A percentile compares a stretch with the other conserved stretches of the same genome.
These are phyloP conservation scores for Fraxinus floribunda DNA, from an alignment of 305 asterid genomes.

Conservation along the genomic window DNA sequence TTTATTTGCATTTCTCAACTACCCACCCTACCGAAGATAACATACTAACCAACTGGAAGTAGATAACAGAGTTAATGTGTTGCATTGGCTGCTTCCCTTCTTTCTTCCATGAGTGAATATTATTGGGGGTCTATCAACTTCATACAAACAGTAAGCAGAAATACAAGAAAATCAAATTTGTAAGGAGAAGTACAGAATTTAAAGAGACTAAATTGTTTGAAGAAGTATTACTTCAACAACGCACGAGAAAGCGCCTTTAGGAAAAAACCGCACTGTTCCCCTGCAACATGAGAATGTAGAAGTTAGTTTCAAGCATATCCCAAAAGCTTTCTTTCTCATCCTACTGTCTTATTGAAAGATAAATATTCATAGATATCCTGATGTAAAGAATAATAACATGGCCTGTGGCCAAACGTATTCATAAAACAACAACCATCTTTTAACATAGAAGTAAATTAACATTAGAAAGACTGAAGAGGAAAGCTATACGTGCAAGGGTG, in stretches of 20 bases:
- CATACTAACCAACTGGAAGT: too few relatives aligned
- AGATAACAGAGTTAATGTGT: too few relatives aligned
- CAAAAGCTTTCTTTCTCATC: not conserved
- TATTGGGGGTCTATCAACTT: conserved; percentile 28
- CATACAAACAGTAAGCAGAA: conserved; percentile 86
- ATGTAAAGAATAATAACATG: not conserved
- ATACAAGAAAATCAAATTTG: conserved; percentile 22
- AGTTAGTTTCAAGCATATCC: conserved; percentile 18
- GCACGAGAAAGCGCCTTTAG: conserved; percentile 75
- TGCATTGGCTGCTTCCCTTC: too few relatives aligned
- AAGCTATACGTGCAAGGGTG: not conserved
- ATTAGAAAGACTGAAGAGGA: not conserved
- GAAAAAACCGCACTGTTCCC: conserved; percentile 93
- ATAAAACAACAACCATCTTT: not conserved
- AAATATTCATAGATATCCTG: not conserved
- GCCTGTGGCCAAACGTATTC: not conserved
- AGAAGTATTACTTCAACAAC: conserved; percentile 61
- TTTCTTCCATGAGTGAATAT: too few relatives aligned
- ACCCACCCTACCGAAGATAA: too few relatives aligned
- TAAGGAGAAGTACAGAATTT: not conserved
- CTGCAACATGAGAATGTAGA: conserved; percentile 45
- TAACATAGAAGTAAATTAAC: not conserved
- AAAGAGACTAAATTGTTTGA: not conserved
- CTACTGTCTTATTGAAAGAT: not conserved
- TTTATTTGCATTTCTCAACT: too few relatives aligned